Base-by-base conservation (phyloP, 768 basidiomycete species). In the Amanita molliuscula region DNA sequence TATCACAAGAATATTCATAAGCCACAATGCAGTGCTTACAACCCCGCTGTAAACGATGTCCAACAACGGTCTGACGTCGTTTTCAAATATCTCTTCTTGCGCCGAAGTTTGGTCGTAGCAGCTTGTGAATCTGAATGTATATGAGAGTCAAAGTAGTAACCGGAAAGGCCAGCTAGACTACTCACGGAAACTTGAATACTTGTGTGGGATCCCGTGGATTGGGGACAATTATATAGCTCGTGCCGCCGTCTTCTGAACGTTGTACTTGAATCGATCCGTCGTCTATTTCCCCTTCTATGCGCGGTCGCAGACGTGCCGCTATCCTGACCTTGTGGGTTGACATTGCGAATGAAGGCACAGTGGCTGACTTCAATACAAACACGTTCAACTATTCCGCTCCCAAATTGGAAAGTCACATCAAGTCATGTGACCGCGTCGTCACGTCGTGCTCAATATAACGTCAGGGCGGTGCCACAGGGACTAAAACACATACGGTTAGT, bases 181-280 rank as follows among this genome's bases (percentile, higher is more conserved):
- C 79, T 57, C 48, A 86, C 83, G 81, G 84, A 60, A 88, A 90
- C 53, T 81, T 83, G 63, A 88, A 88, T n/a, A 84, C 62, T 61
- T 88, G 82, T 18, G 70, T 69, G 0, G 72, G 58, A 61, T 86
- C 82, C 52, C 84, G 72, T 0, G 85, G 86, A 60, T 89, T 89
- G 25, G 76, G 67, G 4, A 89, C 84, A 20, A 71, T 71, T 52
- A 89, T 79, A 44, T 65, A 75, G 37, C 75, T 77, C 35, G 67
- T 64, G 25, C 65, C 67, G 55, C 52, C 60, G 43, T 62, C 58
- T 53, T 67, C 63, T 4, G 71, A 62, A 45, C 75, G 76, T 43
- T 71, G 65, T 37, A 86, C 71, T 50, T 72, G 68, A 48, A 88
- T 67, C 15, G 75, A 74, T 43, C 76, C 72, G 59, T 88, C 86